Evolutionary conservation across 805 yeast species (phyloP), one percentile per base, ranked within the genome.

Genomic region (Yarrowia hollandica): DNA sequence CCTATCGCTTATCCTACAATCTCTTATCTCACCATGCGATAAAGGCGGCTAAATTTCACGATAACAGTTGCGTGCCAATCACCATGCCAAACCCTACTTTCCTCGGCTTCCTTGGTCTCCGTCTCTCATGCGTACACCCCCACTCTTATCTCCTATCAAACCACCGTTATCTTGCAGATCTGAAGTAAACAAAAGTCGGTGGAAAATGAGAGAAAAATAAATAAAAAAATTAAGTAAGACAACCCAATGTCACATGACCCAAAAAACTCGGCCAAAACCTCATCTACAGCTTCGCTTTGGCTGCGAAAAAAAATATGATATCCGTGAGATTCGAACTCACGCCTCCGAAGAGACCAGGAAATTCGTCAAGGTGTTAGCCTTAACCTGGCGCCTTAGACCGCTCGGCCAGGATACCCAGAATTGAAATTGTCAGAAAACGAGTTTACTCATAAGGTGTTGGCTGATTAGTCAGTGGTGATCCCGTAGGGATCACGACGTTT

Each of bases 331-430:
- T 52, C 58, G 58, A 52, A 52, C 58, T 37, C 58, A 35, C 58
- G 58, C 58, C 58, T 52, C 58, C 58, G 58, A 52, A 52, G 58
- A 52, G 58, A 52, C 58, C 58, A 52, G 58, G 58, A 52, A 31
- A 48, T 34, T 48, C 22, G 41, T 48, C 16, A 52, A 52, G 58
- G 58, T 18, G 15, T 46, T 48, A 48, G 33, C 61, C 52, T 59
- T 58, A 35, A 50, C 54, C 60, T 33, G 57, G 52, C 62, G 58
- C 58, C 58, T 52, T 52, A 52, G 58, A 52, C 58, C 58, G 44
- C 58, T 52, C 58, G 58, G 58, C 61, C 41, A 59, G 46, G 44
- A 44, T 44, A 44, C 52, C 52, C n/a, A n/a, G n/a, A n/a, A n/a
- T n/a, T n/a, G n/a, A n/a, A n/a, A n/a, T n/a, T n/a, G n/a, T n/a